phyloP scores from a whole-genome alignment of 805 yeast genomes.

The Ogataea allantospora region DNA sequence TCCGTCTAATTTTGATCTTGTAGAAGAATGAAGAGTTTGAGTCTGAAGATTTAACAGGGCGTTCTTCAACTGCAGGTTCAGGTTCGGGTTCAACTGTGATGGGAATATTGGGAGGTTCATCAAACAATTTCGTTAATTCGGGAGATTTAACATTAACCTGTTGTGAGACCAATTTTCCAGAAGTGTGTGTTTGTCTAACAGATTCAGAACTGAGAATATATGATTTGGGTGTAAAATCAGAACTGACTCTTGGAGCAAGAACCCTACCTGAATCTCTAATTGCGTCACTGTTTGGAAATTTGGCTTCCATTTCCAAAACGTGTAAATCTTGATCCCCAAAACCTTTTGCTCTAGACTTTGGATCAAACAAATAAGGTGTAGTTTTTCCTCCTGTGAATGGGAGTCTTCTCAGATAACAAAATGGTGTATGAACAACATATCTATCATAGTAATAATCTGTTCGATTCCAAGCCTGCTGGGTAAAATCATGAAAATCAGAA shows the following conservation, averaged over 20 bases:
- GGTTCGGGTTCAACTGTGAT: neutral
- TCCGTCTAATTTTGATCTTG: conserved; percentile 30
- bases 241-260: conserved; percentile 12
- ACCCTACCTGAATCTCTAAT: conserved; percentile 17
- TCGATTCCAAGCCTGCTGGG: conserved; percentile 29
- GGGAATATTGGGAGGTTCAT: conserved; percentile 10
- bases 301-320: conserved; percentile 13
- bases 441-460: conserved; percentile 41
- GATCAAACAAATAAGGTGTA: conserved; percentile 14
- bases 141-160: conserved; percentile 13
- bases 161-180: conserved; percentile 24
- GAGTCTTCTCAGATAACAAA: conserved; percentile 27
- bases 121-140: conserved; percentile 15
- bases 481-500: conserved; percentile 14
- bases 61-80: conserved; percentile 3
- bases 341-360: conserved; percentile 1
- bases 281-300: conserved; percentile 15
- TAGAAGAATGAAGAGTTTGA: conserved; percentile 21
- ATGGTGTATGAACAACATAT: conserved; percentile 37
- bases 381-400: conserved; percentile 3
- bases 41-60: conserved; percentile 13
- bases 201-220: conserved; percentile 22
- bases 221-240: conserved; percentile 21
- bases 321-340: conserved; percentile 8
- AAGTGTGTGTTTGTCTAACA: conserved; percentile 18